phyloP scores from a whole-genome alignment of 257 asterid genomes.

The Parsonsia alboflavescens region DNA sequence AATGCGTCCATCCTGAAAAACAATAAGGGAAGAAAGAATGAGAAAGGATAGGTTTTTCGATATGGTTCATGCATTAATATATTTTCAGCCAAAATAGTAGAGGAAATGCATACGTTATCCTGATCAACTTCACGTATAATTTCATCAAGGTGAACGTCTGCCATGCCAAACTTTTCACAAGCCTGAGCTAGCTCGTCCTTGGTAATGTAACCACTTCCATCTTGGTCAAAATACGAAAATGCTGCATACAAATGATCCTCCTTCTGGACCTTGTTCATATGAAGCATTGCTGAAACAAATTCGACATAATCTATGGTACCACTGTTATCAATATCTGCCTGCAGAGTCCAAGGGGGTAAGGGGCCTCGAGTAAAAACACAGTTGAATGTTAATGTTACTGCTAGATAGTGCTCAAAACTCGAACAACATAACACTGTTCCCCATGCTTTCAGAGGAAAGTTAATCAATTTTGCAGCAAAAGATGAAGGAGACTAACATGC shows the following conservation, averaged over 20 bases:
- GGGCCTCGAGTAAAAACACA: not conserved
- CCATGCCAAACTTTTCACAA: conserved; percentile 37
- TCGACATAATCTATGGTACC: conserved; percentile 49
- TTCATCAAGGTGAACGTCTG: conserved; percentile 38
- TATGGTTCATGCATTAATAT: too few species aligned
- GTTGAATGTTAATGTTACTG: not conserved
- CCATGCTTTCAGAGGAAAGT: not conserved
- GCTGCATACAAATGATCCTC: conserved; percentile 50
- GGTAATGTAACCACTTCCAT: conserved; percentile 49
- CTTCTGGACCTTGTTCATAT: conserved; percentile 38
- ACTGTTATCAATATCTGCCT: conserved; percentile 47
- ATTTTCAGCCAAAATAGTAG: not conserved
- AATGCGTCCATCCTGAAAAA: conserved; percentile 67
- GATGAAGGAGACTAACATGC: not conserved
- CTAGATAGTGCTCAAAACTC: not conserved
- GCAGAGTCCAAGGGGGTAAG: not conserved
- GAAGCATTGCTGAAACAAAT: conserved; percentile 49
- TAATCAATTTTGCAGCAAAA: not conserved
- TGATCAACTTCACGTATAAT: conserved; percentile 43
- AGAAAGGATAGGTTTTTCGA: not conserved
- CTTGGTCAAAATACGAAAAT: conserved; percentile 45
- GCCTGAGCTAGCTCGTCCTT: conserved; percentile 42
- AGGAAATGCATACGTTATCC: conserved; percentile 27
- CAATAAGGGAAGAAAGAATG: not conserved
- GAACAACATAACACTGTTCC: not conserved